phyloP scores from a whole-genome alignment of 441 rosid genomes.

The Metrosideros polymorpha region DNA sequence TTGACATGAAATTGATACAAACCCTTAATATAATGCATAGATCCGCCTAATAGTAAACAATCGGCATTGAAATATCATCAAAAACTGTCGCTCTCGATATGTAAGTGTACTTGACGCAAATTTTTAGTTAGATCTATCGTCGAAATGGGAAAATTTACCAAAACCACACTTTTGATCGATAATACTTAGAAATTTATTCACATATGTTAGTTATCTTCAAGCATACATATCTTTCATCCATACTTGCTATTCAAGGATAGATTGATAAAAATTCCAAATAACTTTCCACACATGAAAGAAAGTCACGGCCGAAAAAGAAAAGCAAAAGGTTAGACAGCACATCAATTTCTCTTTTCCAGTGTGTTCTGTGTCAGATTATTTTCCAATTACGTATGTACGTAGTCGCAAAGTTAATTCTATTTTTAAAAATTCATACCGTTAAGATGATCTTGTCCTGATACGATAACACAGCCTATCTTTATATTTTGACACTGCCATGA shows the following conservation, averaged over 20 bases:
- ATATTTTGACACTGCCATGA: neutral
- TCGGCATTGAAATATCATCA: neutral
- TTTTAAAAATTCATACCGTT: neutral
- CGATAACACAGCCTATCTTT: neutral
- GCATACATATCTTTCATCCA: neutral
- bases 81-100: neutral
- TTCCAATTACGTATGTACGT: too few species aligned
- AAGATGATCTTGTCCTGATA: neutral
- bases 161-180: neutral
- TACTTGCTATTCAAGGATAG: neutral
- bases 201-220: neutral
- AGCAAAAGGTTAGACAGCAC: neutral
- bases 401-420: neutral
- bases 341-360: neutral
- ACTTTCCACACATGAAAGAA: neutral
- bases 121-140: neutral
- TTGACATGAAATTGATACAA: neutral
- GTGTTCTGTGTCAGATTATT: neutral
- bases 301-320: neutral
- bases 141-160: fast-evolving
- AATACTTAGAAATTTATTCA: neutral
- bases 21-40: neutral
- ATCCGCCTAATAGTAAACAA: neutral
- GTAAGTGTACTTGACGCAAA: neutral
- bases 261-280: neutral